These are phyloP conservation scores for Eucommia ulmoides DNA, from an alignment of 257 asterid species.

Conservation along the genomic window DNA sequence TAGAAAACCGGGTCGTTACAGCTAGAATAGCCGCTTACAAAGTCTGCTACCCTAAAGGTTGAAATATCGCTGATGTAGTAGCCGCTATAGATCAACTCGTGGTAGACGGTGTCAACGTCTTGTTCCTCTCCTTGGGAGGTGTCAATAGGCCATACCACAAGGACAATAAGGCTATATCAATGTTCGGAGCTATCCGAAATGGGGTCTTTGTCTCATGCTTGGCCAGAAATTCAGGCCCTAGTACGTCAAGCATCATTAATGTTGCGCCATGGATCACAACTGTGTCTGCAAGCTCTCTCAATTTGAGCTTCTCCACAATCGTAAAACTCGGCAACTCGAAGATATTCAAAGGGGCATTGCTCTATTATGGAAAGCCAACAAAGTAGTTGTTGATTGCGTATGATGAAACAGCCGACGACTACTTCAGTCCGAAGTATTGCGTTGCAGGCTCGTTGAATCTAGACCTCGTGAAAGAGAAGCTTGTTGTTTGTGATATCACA, in stretches of 20 bases:
- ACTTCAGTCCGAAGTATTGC: slow-evolving; percentile 34
- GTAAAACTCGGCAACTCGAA: slow-evolving; percentile 36
- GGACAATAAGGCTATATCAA: slow-evolving; percentile 50
- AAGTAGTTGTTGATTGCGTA: slow-evolving; percentile 25
- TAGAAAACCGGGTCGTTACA: no score
- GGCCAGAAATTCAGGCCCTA: slow-evolving; percentile 69
- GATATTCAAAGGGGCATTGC: slow-evolving; percentile 40
- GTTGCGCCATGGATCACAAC: slow-evolving; percentile 75
- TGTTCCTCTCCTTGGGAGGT: slow-evolving; percentile 62
- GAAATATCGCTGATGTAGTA: slow-evolving; percentile 44
- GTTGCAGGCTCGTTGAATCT: slow-evolving; percentile 28
- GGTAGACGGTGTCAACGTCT: slow-evolving; percentile 50
- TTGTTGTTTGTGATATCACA: slow-evolving; percentile 60
- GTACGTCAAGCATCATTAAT: slow-evolving; percentile 31
- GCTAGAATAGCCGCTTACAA: slow-evolving; percentile 68
- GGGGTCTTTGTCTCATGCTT: slow-evolving; percentile 48
- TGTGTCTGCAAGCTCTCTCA: slow-evolving; percentile 63
- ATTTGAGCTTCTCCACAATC: slow-evolving; percentile 34
- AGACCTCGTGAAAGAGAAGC: slow-evolving; percentile 39
- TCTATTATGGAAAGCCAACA: slow-evolving; percentile 38
- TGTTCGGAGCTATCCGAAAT: slow-evolving; percentile 45
- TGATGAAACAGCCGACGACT: slow-evolving; percentile 25
- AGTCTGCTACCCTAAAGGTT: slow-evolving; percentile 45
- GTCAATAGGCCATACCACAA: slow-evolving; percentile 25
- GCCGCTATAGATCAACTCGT: slow-evolving; percentile 70